A percentile compares a stretch with the other conserved stretches of the same genome.
Evolutionary conservation across 163 green algal genomes (phyloP).

Genomic region (Chloromonas sp.): DNA sequence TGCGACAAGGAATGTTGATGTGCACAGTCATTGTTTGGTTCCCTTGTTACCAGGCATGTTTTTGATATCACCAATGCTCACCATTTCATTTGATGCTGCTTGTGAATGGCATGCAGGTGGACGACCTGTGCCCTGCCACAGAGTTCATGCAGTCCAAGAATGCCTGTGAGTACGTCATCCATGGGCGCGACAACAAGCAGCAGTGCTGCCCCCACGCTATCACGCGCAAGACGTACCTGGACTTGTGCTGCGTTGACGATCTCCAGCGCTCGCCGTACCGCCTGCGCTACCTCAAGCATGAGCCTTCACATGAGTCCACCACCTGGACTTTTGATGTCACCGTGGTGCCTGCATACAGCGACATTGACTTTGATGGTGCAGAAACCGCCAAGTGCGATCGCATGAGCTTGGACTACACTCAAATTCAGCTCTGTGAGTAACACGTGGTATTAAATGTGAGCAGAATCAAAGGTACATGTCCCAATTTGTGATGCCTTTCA

Average conservation of each 20-base stretch:
- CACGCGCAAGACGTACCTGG: slow-evolving; percentile 11
- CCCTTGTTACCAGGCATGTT: too few relatives aligned
- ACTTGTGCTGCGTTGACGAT: slow-evolving; percentile 38
- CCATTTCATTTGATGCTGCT: not conserved
- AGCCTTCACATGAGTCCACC: not conserved
- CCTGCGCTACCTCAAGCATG: slow-evolving; percentile 12
- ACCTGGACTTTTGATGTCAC: slow-evolving; percentile 22
- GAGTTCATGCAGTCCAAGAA: slow-evolving; percentile 23
- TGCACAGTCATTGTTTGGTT: not conserved
- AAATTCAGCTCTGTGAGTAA: slow-evolving; percentile 37
- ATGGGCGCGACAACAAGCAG: slow-evolving; percentile 22
- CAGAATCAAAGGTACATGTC: too few relatives aligned
- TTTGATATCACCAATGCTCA: not conserved
- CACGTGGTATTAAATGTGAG: too few relatives aligned
- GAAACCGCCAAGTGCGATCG: slow-evolving; percentile 16
- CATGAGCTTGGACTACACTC: slow-evolving; percentile 34
- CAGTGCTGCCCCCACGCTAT: slow-evolving; percentile 36
- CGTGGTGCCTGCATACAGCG: not conserved
- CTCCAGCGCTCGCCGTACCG: slow-evolving; percentile 29
- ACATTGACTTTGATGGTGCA: slow-evolving; percentile 11
- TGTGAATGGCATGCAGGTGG: slow-evolving; percentile 6
- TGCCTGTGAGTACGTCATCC: slow-evolving; percentile 36
- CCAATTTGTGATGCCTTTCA: too few relatives aligned
- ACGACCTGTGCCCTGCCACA: slow-evolving; percentile 34
- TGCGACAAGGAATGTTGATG: not conserved